Base-by-base conservation (phyloP, 176 grass and related monocot species). In the Triticum turgidum region DNA sequence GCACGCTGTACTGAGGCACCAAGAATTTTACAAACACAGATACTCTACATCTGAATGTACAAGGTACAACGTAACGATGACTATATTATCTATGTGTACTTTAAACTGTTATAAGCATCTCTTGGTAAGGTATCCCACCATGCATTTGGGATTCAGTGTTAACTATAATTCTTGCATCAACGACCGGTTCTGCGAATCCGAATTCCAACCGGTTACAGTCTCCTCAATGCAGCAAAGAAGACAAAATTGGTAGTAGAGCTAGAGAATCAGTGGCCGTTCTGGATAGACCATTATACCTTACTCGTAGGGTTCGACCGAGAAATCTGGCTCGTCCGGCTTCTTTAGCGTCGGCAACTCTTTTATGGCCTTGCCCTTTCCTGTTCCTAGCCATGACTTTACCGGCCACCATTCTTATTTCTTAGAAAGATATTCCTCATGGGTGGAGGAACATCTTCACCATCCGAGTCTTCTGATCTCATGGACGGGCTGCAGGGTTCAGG, bases 301-400 rank as follows among this genome's bases (percentile, higher is more conserved):
- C 12, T 92, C 92, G 4, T 84, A 95, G 78, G 84, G 81, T 65
- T 96, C 96, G 42, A 88, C 84, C 56, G 90, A 98, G 87, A 98
- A 98, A 81, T 98, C 93, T 0, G 96, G 94, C 67, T 96, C 97
- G 10, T 91, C 92, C 13, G 97, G 97, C 72, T 98, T 98, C 73
- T 69, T 89, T 54, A 98, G 56, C 63, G 89, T 98, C 4, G 88
- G 89, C 85, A 94, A 56, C 14, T 90, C 94, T 71, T 92, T 89
- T 7, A 82, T 87, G 41, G 86, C 89, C 72, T 80, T 86, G 86
- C 70, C 82, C 84, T 83, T 98, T 96, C 80, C 96, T 95, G 68
- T 75, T 88, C 61, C 84, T 77, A 80, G 88, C 78, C 77, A 92
- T 70, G 70, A 96, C 86, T 58, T 75, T 88, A 24, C 82, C 87